Evolutionary conservation across 108 stramenopile genomes (phyloP), one percentile per base, ranked within the genome.

Genomic region (Fragilariopsis cylindrus): DNA sequence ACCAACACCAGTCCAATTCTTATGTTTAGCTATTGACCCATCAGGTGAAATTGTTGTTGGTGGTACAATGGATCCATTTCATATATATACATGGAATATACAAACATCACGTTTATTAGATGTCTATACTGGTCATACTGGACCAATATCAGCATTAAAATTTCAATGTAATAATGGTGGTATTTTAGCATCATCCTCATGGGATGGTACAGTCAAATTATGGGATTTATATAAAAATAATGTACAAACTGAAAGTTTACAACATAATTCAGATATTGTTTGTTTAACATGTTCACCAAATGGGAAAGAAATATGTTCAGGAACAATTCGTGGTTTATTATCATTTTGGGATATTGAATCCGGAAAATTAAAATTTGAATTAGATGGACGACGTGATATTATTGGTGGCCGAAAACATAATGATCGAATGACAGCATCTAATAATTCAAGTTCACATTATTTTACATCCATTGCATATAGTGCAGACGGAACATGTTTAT

Each of bases 141-240:
- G 97, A 4, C 99, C 99, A 3, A 81, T 99, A 30, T 79, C 86
- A 21, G 77, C 75, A 30, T 71, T 99, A 47, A 83, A 81, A 9
- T 98, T 98, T 66, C 86, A 90, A 77, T 85, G 91, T 50, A 82
- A 73, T 56, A 12, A 53, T n/a, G 78, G 89, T 12, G 96, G 93
- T 2, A 87, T 80, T 11, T 73, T 99, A 39, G 97, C 96, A 4
- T 91, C 92, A 57, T 96, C 92, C 41, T 96, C 96, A 15, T 99
- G 99, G 99, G 99, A 99, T 76, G 96, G 97, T 7, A 96, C 96
- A 11, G 94, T 97, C 21, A 97, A 97, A 71, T 73, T 99, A 0
- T 99, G 98, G 99, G 96, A 99, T 76, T 76, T 98, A 13, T 99
- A 96, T 90, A 97, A 97, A 79, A 81, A 80, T 39, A 88, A 95